A percentile compares a stretch with the other conserved stretches of the same genome.
Evolutionary conservation across 805 yeast genomes (phyloP).

Genomic region (Monosporozyma yasuniensis): DNA sequence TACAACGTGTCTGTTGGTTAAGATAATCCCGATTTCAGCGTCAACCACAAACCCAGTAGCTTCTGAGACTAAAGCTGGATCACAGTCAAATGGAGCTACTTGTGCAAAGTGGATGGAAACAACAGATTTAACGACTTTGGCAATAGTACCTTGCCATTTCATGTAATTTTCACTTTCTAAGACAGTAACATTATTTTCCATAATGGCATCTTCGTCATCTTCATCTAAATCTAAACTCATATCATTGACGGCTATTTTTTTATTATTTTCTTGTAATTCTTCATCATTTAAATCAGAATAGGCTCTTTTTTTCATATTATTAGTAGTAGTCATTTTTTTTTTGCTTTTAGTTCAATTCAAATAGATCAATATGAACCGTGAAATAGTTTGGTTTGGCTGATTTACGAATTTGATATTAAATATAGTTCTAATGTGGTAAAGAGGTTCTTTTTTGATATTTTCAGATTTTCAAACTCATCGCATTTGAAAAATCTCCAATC

Average conservation of each 20-base stretch:
- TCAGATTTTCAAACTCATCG: background rate
- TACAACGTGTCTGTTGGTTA: constrained; percentile 90
- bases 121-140: constrained; percentile 72
- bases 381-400: background rate
- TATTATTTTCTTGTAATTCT: background rate
- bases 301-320: constrained; percentile 1
- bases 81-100: constrained; percentile 82
- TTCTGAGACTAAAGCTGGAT: constrained; percentile 67
- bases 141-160: constrained; percentile 74
- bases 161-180: constrained; percentile 21
- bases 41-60: constrained; percentile 97
- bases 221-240: background rate
- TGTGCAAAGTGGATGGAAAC: constrained; percentile 86
- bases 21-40: constrained; percentile 65
- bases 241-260: background rate
- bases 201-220: background rate
- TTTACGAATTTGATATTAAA: no score
- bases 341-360: no score
- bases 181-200: background rate
- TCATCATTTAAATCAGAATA: constrained; percentile 1
- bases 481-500: background rate
- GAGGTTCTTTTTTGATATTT: background rate
- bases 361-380: no score
- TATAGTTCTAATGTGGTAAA: background rate
- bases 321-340: background rate